These are phyloP conservation scores for Pistacia vera DNA, from an alignment of 345 rosid genomes.

Conservation along the genomic window DNA sequence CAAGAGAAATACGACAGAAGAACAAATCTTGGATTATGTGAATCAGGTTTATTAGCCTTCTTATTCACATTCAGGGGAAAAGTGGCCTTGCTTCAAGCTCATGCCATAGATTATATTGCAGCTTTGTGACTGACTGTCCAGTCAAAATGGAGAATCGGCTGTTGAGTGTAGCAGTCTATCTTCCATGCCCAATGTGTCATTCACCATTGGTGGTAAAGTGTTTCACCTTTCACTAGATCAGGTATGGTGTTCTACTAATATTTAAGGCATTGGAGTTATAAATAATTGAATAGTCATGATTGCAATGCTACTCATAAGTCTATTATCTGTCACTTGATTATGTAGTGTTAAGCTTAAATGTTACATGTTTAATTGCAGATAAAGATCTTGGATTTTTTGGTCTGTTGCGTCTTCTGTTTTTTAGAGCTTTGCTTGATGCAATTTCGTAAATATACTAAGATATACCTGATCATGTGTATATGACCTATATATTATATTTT, in stretches of 20 bases:
- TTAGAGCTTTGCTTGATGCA: neutral
- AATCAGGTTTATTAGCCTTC: constrained; percentile 49
- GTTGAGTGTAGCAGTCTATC: constrained; percentile 66
- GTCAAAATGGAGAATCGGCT: constrained; percentile 75
- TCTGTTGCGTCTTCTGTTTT: neutral
- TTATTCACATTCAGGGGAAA: neutral
- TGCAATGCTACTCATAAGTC: neutral
- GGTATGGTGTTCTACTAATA: constrained; percentile 39
- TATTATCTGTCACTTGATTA: neutral
- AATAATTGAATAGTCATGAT: neutral
- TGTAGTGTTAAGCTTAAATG: neutral
- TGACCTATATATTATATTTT: neutral
- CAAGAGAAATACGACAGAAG: constrained; percentile 64
- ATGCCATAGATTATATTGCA: constrained; percentile 34
- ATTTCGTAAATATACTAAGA: neutral
- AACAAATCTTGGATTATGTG: constrained; percentile 67
- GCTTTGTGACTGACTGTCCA: constrained; percentile 87
- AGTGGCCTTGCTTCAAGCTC: constrained; percentile 11
- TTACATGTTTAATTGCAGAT: neutral
- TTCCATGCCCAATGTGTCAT: constrained; percentile 78
- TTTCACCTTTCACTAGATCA: constrained; percentile 75
- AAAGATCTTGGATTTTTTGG: neutral
- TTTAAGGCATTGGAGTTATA: neutral
- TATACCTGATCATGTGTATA: neutral
- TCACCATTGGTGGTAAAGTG: constrained; percentile 66